Conservation (phyloP, 2,329 filamentous ascomycete species). For the Tolypocladium pustulatum region DNA sequence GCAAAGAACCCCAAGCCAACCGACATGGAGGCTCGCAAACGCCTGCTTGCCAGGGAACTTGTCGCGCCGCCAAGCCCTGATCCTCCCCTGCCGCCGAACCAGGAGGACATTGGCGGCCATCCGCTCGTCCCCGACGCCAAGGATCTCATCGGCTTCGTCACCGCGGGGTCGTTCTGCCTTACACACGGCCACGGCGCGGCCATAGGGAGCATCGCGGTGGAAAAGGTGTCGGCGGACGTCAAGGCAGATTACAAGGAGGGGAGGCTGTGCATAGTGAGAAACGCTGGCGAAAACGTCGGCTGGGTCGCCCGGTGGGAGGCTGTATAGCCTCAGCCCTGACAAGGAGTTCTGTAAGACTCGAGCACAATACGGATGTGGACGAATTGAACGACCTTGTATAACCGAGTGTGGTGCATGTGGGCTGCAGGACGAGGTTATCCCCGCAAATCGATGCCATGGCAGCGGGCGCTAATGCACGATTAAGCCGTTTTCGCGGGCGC, state of each 20-base stretch:
- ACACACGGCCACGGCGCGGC: constrained; percentile 65
- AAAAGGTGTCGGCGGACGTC: constrained; percentile 36
- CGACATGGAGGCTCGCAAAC: constrained; percentile 28
- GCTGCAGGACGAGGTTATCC: not conserved
- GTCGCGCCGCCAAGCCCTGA: constrained; percentile 22
- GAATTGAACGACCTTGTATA: not conserved
- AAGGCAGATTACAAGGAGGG: constrained; percentile 28
- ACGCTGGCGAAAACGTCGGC: constrained; percentile 68
- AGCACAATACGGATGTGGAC: not conserved
- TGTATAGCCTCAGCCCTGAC: constrained; percentile 23
- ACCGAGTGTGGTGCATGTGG: not conserved
- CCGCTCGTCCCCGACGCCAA: constrained; percentile 60
- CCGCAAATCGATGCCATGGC: not conserved
- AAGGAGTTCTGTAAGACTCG: not conserved
- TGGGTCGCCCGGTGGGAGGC: constrained; percentile 72
- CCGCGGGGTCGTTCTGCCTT: constrained; percentile 74
- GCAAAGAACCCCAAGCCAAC: constrained; percentile 7
- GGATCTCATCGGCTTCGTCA: constrained; percentile 85
- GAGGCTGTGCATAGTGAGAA: constrained; percentile 66
- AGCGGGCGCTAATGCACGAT: not conserved
- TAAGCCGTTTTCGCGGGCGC: not conserved
- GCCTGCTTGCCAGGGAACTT: constrained; percentile 36
- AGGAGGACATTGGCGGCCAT: constrained; percentile 39
- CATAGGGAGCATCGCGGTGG: constrained; percentile 58
- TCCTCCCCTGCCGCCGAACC: constrained; percentile 24